phyloP scores from a whole-genome alignment of 2,329 filamentous ascomycete genomes.

The Macroventuria anomochaeta region DNA sequence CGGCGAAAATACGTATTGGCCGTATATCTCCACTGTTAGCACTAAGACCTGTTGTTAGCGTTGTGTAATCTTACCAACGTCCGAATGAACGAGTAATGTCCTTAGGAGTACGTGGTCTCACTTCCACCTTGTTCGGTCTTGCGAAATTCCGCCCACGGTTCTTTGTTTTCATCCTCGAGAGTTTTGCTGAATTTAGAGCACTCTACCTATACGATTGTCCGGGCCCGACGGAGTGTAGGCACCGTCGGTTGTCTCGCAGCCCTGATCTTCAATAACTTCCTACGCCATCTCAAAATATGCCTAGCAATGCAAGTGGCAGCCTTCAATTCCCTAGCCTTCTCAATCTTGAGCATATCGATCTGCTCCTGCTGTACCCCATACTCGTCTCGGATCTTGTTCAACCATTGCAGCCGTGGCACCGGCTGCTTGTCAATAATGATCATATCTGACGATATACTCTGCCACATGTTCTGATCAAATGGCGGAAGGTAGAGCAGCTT shows the following conservation, averaged over 20 bases:
- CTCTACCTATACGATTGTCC: not conserved
- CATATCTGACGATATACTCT: not conserved
- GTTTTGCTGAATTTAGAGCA: too few species aligned
- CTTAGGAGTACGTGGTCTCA: too few species aligned
- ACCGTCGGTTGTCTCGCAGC: not conserved
- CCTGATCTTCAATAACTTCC: not conserved
- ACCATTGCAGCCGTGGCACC: conserved; percentile 10
- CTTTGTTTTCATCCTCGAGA: too few species aligned
- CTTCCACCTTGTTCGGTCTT: too few species aligned
- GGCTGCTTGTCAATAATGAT: not conserved
- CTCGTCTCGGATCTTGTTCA: conserved; percentile 9
- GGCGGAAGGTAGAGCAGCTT: conserved; percentile 15
- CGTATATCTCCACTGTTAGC: too few species aligned
- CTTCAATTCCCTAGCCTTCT: conserved; percentile 15
- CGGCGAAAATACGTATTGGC: too few species aligned
- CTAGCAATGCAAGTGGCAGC: conserved; percentile 7
- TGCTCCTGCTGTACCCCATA: conserved; percentile 19
- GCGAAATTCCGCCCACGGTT: too few species aligned
- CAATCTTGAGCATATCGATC: conserved; percentile 13
- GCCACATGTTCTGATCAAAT: not conserved
- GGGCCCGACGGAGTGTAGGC: not conserved
- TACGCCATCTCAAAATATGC: conserved; percentile 3
- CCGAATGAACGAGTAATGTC: too few species aligned
- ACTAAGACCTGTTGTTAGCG: too few species aligned
- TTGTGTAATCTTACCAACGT: too few species aligned